Evolutionary conservation across 441 rosid genomes (phyloP).

Genomic region (Iberis amara): DNA sequence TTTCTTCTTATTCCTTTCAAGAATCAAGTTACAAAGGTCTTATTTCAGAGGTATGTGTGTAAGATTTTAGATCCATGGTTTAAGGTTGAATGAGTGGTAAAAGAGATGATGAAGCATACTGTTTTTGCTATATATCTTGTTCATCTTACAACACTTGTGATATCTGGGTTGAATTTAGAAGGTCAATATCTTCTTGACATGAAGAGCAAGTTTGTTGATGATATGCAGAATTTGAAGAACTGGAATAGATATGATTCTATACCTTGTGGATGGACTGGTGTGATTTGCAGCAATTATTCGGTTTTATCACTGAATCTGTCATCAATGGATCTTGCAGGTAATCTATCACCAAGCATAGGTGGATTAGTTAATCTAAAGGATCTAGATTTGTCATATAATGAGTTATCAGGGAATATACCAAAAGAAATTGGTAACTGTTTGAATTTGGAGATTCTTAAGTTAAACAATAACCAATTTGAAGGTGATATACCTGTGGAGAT

Average conservation of each 20-base stretch:
- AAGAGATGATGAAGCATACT: constrained; percentile 30
- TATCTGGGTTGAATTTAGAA: constrained; percentile 56
- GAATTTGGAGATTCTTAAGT: constrained; percentile 44
- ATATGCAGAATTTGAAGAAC: constrained; percentile 36
- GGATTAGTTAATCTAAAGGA: constrained; percentile 47
- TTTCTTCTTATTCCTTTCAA: constrained; percentile 12
- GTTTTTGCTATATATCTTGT: constrained; percentile 20
- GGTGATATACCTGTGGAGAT: constrained; percentile 61
- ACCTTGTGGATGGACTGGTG: constrained; percentile 88
- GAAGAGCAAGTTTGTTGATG: constrained; percentile 51
- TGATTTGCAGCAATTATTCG: constrained; percentile 46
- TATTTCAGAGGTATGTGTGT: constrained; percentile 35
- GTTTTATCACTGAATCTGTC: constrained; percentile 57
- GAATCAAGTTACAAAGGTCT: constrained; percentile 17
- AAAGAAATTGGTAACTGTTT: constrained; percentile 66
- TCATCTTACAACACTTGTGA: constrained; percentile 37
- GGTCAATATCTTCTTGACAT: constrained; percentile 64
- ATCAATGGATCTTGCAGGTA: constrained; percentile 64
- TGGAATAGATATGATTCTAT: constrained; percentile 65
- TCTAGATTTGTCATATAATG: constrained; percentile 72
- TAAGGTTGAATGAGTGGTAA: constrained; percentile 28
- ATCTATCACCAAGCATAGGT: constrained; percentile 65
- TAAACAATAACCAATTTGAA: constrained; percentile 63
- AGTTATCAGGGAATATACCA: constrained; percentile 52
- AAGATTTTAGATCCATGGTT: constrained; percentile 25